Percentiles rank a stretch among this genome's conserved stretches.
phyloP scores from a whole-genome alignment of 2,329 filamentous ascomycete genomes.

The Trichoderma polysporum region DNA sequence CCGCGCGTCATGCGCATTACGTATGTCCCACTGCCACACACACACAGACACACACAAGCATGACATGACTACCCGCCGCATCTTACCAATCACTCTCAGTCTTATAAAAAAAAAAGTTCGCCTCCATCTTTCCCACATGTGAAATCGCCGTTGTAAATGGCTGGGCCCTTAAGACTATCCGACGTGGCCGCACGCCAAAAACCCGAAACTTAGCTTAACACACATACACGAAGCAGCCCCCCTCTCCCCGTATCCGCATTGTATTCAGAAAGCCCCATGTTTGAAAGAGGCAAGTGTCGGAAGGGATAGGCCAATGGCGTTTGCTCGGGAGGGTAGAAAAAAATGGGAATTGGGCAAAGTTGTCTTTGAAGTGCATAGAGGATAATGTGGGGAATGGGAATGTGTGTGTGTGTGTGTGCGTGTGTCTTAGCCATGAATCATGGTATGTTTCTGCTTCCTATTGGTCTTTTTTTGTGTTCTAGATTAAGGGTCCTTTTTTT shows the following conservation, averaged over 20 bases:
- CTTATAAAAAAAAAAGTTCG: background rate
- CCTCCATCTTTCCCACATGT: background rate
- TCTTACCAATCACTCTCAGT: background rate
- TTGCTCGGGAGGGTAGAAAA: background rate
- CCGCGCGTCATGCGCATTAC: constrained; percentile 18
- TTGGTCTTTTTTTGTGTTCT: background rate
- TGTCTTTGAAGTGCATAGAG: background rate
- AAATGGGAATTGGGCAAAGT: background rate
- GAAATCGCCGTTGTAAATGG: background rate
- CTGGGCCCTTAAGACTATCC: background rate
- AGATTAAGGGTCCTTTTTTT: background rate
- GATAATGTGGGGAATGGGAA: background rate
- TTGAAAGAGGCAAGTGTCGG: background rate
- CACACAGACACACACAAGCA: background rate
- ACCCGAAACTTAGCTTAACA: background rate
- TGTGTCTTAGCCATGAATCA: background rate
- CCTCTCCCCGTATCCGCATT: too few species aligned
- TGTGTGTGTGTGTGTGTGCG: background rate
- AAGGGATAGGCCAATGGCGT: background rate
- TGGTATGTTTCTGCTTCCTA: background rate
- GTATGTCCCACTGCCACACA: background rate
- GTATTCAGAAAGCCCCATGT: background rate
- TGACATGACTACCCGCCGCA: background rate
- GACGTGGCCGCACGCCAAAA: background rate
- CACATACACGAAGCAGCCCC: too few species aligned